These are phyloP conservation scores for Solanum appendiculatum DNA, from an alignment of 257 asterid species.

Conservation along the genomic window DNA sequence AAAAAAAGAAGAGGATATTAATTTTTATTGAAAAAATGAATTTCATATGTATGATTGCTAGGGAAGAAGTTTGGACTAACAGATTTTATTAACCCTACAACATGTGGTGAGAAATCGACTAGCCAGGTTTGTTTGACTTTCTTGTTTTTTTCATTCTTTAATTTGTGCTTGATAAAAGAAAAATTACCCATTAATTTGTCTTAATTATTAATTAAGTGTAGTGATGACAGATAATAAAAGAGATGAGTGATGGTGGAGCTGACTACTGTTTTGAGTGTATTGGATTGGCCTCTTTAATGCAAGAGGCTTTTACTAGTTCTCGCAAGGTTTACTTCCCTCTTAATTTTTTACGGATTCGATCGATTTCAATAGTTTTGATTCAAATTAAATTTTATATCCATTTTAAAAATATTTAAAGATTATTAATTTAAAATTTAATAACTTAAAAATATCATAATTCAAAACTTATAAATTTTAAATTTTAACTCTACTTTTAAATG, in stretches of 20 bases:
- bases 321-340: not conserved
- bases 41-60: not conserved
- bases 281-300: slow-evolving; percentile 21
- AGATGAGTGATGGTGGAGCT: slow-evolving; percentile 25
- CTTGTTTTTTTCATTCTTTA: not conserved
- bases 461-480: too few species aligned
- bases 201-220: not conserved
- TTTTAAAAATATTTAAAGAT: too few species aligned
- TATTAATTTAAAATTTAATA: too few species aligned
- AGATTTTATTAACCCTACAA: slow-evolving; percentile 21
- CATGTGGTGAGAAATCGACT: slow-evolving; percentile 21
- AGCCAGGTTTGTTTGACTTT: slow-evolving; percentile 10
- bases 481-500: too few species aligned
- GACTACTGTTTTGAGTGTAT: slow-evolving; percentile 32
- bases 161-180: not conserved
- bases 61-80: slow-evolving; percentile 35
- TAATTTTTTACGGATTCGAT: not conserved
- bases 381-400: too few species aligned
- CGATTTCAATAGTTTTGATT: too few species aligned
- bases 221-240: slow-evolving; percentile 4
- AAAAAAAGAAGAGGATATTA: not conserved
- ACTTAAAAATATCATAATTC: too few species aligned
- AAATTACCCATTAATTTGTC: not conserved
- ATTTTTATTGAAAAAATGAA: not conserved
- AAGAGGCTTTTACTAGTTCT: slow-evolving; percentile 19